A percentile compares a stretch with the other conserved stretches of the same genome.
Conservation (phyloP, 2,329 filamentous ascomycete genomes). For the Hypoxylon rubiginosum region DNA sequence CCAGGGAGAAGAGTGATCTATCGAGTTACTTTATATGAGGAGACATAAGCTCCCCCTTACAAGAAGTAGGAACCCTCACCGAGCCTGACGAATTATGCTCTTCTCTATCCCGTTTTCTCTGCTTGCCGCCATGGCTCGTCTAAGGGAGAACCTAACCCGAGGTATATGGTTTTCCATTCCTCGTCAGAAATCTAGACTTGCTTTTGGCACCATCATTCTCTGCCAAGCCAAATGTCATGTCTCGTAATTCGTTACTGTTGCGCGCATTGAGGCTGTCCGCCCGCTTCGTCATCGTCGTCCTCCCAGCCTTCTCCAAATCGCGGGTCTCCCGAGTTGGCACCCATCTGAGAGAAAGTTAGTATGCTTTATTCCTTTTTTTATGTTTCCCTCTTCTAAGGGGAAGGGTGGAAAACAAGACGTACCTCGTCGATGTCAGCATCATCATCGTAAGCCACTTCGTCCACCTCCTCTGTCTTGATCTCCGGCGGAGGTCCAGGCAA, state of each 20-base stretch:
- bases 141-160: constrained; percentile 19
- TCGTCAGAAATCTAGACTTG: constrained; percentile 29
- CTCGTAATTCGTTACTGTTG: constrained; percentile 70
- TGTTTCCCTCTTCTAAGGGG: neutral
- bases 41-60: constrained; percentile 14
- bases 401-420: constrained; percentile 49
- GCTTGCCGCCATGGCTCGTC: constrained; percentile 4
- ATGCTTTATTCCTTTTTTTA: constrained; percentile 8
- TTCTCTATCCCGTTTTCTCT: constrained; percentile 27
- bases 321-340: constrained; percentile 77
- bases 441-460: constrained; percentile 90
- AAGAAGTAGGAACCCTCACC: constrained; percentile 1
- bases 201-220: constrained; percentile 32
- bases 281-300: constrained; percentile 75
- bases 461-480: constrained; percentile 80
- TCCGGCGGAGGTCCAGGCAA: constrained; percentile 74
- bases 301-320: constrained; percentile 74
- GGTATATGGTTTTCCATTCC: constrained; percentile 14
- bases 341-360: constrained; percentile 68
- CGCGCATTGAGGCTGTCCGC: constrained; percentile 76
- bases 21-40: constrained; percentile 23
- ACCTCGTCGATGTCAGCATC: constrained; percentile 86
- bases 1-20: constrained; percentile 19
- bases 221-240: constrained; percentile 41
- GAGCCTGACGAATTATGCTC: neutral